These are phyloP conservation scores for Pythium dissotocum DNA, from an alignment of 352 stramenopile species.

Conservation along the genomic window DNA sequence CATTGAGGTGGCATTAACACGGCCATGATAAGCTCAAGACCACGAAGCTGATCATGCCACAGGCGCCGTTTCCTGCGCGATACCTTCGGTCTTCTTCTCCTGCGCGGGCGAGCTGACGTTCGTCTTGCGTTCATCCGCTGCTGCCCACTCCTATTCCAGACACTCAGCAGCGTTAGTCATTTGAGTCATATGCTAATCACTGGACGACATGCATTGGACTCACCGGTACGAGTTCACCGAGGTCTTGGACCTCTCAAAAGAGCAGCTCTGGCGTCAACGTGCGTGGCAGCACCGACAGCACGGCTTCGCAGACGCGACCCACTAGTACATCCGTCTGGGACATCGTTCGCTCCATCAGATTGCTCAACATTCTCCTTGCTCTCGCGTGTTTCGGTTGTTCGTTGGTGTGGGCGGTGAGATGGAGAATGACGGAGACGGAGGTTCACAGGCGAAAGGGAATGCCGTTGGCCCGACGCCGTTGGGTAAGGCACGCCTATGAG, in stretches of 20 bases:
- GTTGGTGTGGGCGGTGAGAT: not conserved
- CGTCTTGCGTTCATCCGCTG: conserved; percentile 2
- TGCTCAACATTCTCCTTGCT: conserved; percentile 5
- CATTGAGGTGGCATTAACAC: not conserved
- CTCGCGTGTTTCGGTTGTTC: not conserved
- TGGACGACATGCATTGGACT: not conserved
- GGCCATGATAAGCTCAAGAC: too few relatives aligned
- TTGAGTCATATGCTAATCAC: not conserved
- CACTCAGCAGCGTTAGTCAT: not conserved
- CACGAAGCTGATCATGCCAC: not conserved
- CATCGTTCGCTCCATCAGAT: conserved; percentile 4
- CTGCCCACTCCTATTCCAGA: conserved; percentile 10
- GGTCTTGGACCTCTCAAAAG: conserved; percentile 14
- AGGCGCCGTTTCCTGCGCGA: not conserved
- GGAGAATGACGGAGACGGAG: not conserved
- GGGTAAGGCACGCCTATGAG: not conserved
- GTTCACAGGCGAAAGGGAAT: not conserved
- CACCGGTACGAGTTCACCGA: conserved; percentile 17
- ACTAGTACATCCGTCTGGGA: conserved; percentile 6
- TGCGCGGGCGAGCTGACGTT: not conserved
- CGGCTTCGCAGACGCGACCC: conserved; percentile 1
- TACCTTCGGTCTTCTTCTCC: not conserved
- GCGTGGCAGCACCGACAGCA: conserved; percentile 9
- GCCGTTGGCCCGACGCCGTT: not conserved
- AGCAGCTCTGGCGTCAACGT: conserved; percentile 12